Evolutionary conservation across 1,139 yeast species (phyloP).

Genomic region (Meyerozyma guilliermondii): DNA sequence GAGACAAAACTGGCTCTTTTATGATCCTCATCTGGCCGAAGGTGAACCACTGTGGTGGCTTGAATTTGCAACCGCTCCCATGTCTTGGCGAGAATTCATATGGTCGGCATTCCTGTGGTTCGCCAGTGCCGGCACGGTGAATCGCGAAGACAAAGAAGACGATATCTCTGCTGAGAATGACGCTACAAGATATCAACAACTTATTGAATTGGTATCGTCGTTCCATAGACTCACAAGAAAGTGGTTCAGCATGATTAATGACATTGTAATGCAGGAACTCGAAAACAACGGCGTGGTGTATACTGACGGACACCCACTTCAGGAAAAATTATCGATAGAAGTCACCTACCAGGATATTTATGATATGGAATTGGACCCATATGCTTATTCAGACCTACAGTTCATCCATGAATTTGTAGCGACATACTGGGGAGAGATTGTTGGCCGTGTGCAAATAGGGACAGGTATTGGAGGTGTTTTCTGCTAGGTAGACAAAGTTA

Average conservation of each 20-base stretch:
- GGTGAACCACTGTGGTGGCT: conserved; percentile 44
- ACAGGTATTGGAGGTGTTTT: conserved; percentile 28
- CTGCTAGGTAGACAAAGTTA: conserved; percentile 17
- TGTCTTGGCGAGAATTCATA: conserved; percentile 59
- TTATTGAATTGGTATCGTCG: conserved; percentile 45
- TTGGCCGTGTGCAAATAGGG: conserved; percentile 30
- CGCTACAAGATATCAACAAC: conserved; percentile 5
- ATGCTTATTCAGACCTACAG: conserved; percentile 49
- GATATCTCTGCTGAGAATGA: conserved; percentile 5
- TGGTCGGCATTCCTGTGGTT: conserved; percentile 80
- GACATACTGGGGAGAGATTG: conserved; percentile 48
- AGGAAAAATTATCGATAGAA: conserved; percentile 24
- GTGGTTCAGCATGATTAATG: conserved; percentile 36
- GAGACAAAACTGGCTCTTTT: conserved; percentile 1
- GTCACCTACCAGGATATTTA: conserved; percentile 52
- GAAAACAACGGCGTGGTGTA: conserved; percentile 11
- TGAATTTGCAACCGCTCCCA: conserved; percentile 40
- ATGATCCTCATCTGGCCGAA: conserved; percentile 9
- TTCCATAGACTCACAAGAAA: conserved; percentile 50
- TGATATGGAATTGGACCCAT: conserved; percentile 76
- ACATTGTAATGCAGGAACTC: conserved; percentile 29
- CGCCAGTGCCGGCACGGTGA: conserved; percentile 75
- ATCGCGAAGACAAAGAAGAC: conserved; percentile 10
- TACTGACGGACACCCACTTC: conserved; percentile 7
- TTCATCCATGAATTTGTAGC: conserved; percentile 51